Evolutionary conservation across 352 stramenopile species (phyloP).

Genomic region (Globisporangium recalcitrans): DNA sequence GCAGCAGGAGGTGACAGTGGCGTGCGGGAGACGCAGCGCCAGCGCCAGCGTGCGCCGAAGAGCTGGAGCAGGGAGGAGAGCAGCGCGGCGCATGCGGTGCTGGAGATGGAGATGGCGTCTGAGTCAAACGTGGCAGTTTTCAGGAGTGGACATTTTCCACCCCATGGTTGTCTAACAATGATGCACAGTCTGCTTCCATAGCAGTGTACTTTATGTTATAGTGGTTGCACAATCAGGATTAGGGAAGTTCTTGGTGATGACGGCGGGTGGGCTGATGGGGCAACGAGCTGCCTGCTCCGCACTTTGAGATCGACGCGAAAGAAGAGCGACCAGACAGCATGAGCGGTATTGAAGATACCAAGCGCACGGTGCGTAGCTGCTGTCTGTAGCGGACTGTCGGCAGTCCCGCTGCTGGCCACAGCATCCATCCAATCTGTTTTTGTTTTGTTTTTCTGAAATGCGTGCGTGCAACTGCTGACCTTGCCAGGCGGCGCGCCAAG

Average conservation of each 20-base stretch:
- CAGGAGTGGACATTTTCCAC: too few species aligned
- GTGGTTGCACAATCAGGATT: neutral
- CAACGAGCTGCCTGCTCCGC: neutral
- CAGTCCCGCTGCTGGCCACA: neutral
- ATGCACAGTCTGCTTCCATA: neutral
- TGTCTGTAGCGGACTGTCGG: neutral
- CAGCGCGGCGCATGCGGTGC: neutral
- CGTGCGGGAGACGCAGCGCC: neutral
- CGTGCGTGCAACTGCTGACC: too few species aligned
- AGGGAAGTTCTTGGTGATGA: neutral
- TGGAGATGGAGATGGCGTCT: neutral
- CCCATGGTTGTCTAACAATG: neutral
- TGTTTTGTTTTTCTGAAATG: too few species aligned
- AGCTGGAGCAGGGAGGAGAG: neutral
- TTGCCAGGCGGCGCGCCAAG: slow-evolving; percentile 62
- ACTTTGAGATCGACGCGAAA: neutral
- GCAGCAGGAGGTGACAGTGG: neutral
- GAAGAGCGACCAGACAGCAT: slow-evolving; percentile 6
- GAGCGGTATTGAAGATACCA: slow-evolving; percentile 66
- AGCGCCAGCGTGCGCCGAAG: neutral
- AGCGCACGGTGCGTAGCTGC: slow-evolving; percentile 65
- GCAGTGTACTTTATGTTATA: neutral
- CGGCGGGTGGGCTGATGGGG: neutral
- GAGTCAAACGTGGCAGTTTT: too few species aligned
- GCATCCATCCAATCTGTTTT: too few species aligned